Evolutionary conservation across 2,329 filamentous ascomycete genomes (phyloP), one percentile per base, ranked within the genome.

Genomic region (Fusarium sp.): DNA sequence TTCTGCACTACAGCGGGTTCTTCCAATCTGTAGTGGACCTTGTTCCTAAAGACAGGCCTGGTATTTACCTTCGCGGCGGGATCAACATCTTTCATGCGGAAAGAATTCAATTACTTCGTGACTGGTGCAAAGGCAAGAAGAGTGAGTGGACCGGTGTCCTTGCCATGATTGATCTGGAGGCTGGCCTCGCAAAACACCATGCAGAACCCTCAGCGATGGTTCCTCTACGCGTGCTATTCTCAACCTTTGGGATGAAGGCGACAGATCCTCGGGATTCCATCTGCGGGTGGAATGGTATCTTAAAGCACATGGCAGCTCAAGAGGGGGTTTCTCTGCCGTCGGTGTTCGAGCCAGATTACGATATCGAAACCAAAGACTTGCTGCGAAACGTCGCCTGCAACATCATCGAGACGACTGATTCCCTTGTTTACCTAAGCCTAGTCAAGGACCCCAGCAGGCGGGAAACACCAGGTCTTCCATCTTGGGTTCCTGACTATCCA

Each of bases 81-180:
- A 10, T 61, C 28, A 26, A 54, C 5, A 5, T 68, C 11, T 68
- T 30, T 15, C 54, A 62, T 1, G 36, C 54, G 0, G 63, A 68
- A 0, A 53, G 65, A 3, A 45, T 68, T 1, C 53, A 60, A 1
- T 18, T 68, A 6, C 24, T 68, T 6, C 65, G 65, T 1, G 65
- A 68, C 1, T 68, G 65, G 65, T 68, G 65, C 22, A 68, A 67
- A 13, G 53, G 53, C 1, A 28, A 61, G 5, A 30, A 41, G 10
- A 67, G 53, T n/a, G 3, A 18, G 1, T 68, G 65, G 65, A 22
- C 22, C 0, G 17, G 22, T 0, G 47, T 60, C 9, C 17, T 68
- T 3, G 10, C 55, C 0, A 47, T 22, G 9, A 26, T 67, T 1
- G 45, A 68, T 4, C 45, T 68, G 7, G 53, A 67, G 3, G 65